A percentile compares a stretch with the other conserved stretches of the same genome.
Conservation (phyloP, 2,329 filamentous ascomycete species). For the Fusarium scirpi region DNA sequence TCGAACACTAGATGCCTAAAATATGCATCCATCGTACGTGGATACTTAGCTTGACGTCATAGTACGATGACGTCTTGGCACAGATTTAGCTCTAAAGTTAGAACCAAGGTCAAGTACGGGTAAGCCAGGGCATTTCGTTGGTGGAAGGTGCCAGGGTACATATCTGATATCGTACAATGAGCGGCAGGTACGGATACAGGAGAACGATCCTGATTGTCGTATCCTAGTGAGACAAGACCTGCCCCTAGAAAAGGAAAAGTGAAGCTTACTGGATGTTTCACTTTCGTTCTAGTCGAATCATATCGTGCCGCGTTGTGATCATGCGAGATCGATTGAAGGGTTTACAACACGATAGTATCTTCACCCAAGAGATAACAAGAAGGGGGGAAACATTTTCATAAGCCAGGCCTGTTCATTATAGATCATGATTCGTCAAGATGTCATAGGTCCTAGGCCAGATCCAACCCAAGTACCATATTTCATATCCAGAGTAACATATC, state of each 20-base stretch:
- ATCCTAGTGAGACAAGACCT: background rate
- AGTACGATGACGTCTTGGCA: constrained; percentile 19
- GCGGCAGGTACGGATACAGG: constrained; percentile 14
- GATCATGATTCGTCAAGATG: constrained; percentile 46
- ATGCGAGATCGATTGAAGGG: background rate
- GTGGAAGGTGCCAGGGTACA: background rate
- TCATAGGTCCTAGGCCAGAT: constrained; percentile 24
- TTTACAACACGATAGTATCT: too few species aligned
- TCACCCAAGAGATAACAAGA: background rate
- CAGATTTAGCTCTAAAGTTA: constrained; percentile 4
- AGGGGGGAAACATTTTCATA: background rate
- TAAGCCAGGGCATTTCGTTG: background rate
- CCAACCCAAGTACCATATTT: constrained; percentile 14
- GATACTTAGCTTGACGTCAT: constrained; percentile 29
- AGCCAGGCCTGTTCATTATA: constrained; percentile 30
- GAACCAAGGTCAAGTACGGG: constrained; percentile 6
- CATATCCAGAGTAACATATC: constrained; percentile 13
- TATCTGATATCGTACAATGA: background rate
- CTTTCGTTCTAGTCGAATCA: background rate
- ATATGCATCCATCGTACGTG: background rate
- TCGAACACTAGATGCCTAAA: background rate
- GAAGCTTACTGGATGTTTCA: background rate
- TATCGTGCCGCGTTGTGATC: background rate
- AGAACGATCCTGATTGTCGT: constrained; percentile 1
- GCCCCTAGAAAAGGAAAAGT: background rate